phyloP scores from a whole-genome alignment of 148 eudicot species.

The Vaccinium myrtillus region DNA sequence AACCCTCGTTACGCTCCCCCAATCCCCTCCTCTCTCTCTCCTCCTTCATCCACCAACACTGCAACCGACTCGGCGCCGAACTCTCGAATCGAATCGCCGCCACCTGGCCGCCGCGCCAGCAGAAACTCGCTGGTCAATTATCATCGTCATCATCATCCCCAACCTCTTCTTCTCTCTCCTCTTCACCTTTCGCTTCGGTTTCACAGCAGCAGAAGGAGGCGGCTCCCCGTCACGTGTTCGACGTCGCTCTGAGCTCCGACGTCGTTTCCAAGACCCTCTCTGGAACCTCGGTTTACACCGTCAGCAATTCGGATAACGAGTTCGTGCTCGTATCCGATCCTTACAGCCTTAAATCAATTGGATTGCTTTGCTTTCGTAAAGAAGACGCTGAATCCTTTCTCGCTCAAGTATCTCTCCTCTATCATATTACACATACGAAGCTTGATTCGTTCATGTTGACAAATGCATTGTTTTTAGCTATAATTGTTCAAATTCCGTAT shows the following conservation, averaged over 20 bases:
- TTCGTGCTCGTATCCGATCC: slow-evolving; percentile 89
- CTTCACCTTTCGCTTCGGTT: slow-evolving; percentile 61
- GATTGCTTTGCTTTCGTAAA: slow-evolving; percentile 83
- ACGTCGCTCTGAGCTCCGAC: slow-evolving; percentile 46
- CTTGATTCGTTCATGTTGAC: too few species aligned
- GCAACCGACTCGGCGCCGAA: slow-evolving; percentile 39
- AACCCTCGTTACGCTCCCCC: slow-evolving; percentile 27
- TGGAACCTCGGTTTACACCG: slow-evolving; percentile 80
- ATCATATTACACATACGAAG: neutral
- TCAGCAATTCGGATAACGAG: slow-evolving; percentile 83
- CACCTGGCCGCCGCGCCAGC: slow-evolving; percentile 27
- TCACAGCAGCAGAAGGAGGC: slow-evolving; percentile 28
- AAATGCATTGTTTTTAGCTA: too few species aligned
- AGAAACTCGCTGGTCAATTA: slow-evolving; percentile 8
- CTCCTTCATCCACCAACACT: slow-evolving; percentile 54
- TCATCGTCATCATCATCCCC: neutral
- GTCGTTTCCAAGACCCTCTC: slow-evolving; percentile 64
- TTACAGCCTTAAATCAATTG: slow-evolving; percentile 60
- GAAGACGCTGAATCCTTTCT: slow-evolving; percentile 91
- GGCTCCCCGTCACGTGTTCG: slow-evolving; percentile 26
- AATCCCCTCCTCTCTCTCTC: slow-evolving; percentile 47
- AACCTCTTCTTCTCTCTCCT: neutral
- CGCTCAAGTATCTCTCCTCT: slow-evolving; percentile 60
- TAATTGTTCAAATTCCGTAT: too few species aligned
- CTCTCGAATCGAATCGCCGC: slow-evolving; percentile 49